Base-by-base conservation (phyloP, 352 stramenopile species). In the Blastocystis sp. region DNA sequence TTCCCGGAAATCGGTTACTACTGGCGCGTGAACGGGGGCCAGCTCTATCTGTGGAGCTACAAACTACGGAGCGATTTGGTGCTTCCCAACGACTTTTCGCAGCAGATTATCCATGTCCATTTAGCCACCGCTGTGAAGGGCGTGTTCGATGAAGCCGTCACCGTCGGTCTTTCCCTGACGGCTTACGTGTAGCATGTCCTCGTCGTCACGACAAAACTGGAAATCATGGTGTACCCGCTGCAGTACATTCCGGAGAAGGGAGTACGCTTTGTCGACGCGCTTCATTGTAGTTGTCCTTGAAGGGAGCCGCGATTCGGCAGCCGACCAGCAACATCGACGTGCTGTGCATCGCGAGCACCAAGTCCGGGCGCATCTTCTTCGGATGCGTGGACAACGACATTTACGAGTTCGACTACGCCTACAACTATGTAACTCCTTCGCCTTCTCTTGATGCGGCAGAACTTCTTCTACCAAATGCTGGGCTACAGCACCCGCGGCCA, bases 341-440 rank as follows among this genome's bases (percentile, higher is more conserved):
- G 33, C 41, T 85, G 19, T 85, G 74, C 74, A 85, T 85, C n/a
- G 41, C 74, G 21, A 85, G 74, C 61, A 70, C 41, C 26, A 37
- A 29, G 13, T 69, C 35, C 33, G 74, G 74, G n/a, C 74, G 74
- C 41, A 67, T 85, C 6, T 85, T 85, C 60, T 41, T 85, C 55
- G 74, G 74, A 3, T 85, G 74, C 61, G 74, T 69, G 39, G 74
- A 85, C 61, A 85, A 85, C 61, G 74, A 85, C 60, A 85, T 85
- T 55, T 55, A 55, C 0, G 45, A 55, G 45, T 55, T 55, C 45
- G 45, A 55, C 45, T 55, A 55, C 45, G 9, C 45, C 45, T 55
- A 55, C 45, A 55, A 55, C 45, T 55, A 55, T 16, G 45, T 55
- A 16, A 0, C 6, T 0, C 45, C 16, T 16, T 16, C 45, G 67